phyloP scores from a whole-genome alignment of 2,329 filamentous ascomycete species.

The Mycosphaerella sp. region DNA sequence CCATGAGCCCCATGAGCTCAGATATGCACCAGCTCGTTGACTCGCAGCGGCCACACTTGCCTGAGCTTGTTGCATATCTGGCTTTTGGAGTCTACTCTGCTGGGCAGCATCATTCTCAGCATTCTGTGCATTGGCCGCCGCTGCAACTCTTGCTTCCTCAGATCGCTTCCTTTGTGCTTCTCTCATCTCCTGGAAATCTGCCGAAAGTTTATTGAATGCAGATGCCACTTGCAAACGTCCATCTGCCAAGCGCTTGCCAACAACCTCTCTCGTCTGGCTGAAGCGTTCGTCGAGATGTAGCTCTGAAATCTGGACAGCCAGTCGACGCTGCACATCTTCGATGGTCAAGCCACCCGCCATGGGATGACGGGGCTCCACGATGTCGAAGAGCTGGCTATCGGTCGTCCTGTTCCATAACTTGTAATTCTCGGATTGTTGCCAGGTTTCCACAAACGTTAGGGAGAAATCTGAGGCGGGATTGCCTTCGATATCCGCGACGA shows the following conservation, averaged over 20 bases:
- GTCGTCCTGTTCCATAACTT: constrained; percentile 68
- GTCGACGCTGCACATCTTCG: constrained; percentile 84
- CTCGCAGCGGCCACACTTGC: constrained; percentile 49
- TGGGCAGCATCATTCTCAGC: constrained; percentile 13
- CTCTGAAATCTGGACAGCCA: constrained; percentile 88
- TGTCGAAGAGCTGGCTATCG: constrained; percentile 85
- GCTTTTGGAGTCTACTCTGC: constrained; percentile 26
- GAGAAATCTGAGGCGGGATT: constrained; percentile 83
- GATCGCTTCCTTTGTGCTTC: constrained; percentile 62
- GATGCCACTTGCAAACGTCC: constrained; percentile 82
- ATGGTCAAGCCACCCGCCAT: constrained; percentile 88
- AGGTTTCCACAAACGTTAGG: constrained; percentile 75
- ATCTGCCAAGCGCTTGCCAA: constrained; percentile 83
- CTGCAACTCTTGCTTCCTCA: constrained; percentile 48
- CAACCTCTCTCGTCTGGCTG: constrained; percentile 70
- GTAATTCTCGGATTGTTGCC: constrained; percentile 85
- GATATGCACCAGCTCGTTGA: constrained; percentile 54
- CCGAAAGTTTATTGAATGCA: constrained; percentile 81
- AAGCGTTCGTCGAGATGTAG: constrained; percentile 89
- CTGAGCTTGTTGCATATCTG: constrained; percentile 51
- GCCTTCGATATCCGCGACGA: constrained; percentile 61
- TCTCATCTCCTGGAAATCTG: constrained; percentile 76
- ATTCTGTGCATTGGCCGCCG: constrained; percentile 17
- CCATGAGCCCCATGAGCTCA: constrained; percentile 59
- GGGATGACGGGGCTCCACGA: constrained; percentile 87